A percentile compares a stretch with the other conserved stretches of the same genome.
Evolutionary conservation across 2,329 filamentous ascomycete genomes (phyloP).

Genomic region (Trichoderma koningii): DNA sequence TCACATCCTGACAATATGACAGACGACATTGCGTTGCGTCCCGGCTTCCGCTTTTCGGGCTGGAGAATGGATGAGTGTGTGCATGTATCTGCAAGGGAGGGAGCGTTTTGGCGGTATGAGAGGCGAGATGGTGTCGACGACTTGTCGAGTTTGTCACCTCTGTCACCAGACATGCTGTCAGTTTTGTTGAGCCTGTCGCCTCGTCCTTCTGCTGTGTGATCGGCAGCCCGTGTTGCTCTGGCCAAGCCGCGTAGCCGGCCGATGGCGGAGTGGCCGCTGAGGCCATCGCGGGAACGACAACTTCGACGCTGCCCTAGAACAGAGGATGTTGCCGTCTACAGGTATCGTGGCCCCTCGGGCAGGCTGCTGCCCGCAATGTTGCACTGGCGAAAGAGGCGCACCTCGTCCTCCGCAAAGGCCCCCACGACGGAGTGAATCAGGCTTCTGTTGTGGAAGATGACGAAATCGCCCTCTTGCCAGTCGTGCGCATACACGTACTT

Average conservation of each 20-base stretch:
- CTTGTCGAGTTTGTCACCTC: not conserved
- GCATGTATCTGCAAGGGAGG: not conserved
- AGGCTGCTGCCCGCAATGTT: conserved; percentile 69
- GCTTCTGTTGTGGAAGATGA: conserved; percentile 77
- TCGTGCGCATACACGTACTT: conserved; percentile 70
- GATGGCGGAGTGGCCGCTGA: conserved; percentile 7
- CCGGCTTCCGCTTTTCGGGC: conserved; percentile 20
- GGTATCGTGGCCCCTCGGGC: conserved; percentile 51
- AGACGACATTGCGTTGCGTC: conserved; percentile 3
- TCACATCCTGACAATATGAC: not conserved
- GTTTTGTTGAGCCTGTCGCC: not conserved
- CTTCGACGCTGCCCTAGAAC: not conserved
- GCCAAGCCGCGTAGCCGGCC: conserved; percentile 7
- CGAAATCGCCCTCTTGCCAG: conserved; percentile 75
- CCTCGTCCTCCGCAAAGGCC: conserved; percentile 71
- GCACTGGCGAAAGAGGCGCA: conserved; percentile 75
- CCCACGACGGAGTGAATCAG: conserved; percentile 75
- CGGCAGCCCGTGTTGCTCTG: not conserved
- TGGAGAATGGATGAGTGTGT: not conserved
- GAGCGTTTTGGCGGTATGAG: conserved; percentile 1
- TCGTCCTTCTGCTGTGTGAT: not conserved
- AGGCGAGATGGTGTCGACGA: not conserved
- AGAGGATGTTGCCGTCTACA: not conserved
- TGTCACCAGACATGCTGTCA: not conserved
- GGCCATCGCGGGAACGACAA: not conserved